phyloP scores from a whole-genome alignment of 345 rosid species.

The Sisymbrium irio region DNA sequence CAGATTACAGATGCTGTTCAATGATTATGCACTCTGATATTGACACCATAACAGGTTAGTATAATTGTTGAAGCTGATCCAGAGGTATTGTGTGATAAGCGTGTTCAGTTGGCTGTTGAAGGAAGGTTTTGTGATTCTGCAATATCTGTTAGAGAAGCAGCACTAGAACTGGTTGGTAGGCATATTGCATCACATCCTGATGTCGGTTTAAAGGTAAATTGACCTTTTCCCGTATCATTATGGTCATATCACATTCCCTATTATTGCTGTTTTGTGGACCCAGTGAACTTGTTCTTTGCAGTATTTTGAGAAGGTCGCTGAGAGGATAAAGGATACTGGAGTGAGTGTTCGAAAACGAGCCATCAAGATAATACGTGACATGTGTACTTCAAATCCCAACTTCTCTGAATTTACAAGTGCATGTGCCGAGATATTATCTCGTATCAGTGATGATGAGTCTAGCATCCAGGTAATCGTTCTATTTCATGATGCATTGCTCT shows the following conservation, averaged over 20 bases:
- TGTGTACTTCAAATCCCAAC: slow-evolving; percentile 86
- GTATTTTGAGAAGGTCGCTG: slow-evolving; percentile 99
- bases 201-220: slow-evolving; percentile 81
- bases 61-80: slow-evolving; percentile 97
- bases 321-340: slow-evolving; percentile 97
- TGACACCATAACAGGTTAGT: slow-evolving; percentile 69
- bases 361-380: slow-evolving; percentile 89
- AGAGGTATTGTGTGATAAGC: slow-evolving; percentile 88
- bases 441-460: slow-evolving; percentile 94
- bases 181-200: slow-evolving; percentile 98
- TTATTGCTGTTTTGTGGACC: background rate
- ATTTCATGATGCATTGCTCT: slow-evolving; percentile 2
- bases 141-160: slow-evolving; percentile 98
- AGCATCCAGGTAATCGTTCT: slow-evolving; percentile 75
- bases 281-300: slow-evolving; percentile 34
- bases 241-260: slow-evolving; percentile 18
- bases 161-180: slow-evolving; percentile 97
- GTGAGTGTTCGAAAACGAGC: slow-evolving; percentile 98
- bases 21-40: slow-evolving; percentile 33
- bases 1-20: slow-evolving; percentile 14
- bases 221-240: slow-evolving; percentile 4
- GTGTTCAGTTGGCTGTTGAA: slow-evolving; percentile 95
- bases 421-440: slow-evolving; percentile 87
- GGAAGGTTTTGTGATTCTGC: slow-evolving; percentile 99
- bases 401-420: slow-evolving; percentile 89